phyloP scores from a whole-genome alignment of 192 early-diverging fungal species.

The Coemansia erecta region DNA sequence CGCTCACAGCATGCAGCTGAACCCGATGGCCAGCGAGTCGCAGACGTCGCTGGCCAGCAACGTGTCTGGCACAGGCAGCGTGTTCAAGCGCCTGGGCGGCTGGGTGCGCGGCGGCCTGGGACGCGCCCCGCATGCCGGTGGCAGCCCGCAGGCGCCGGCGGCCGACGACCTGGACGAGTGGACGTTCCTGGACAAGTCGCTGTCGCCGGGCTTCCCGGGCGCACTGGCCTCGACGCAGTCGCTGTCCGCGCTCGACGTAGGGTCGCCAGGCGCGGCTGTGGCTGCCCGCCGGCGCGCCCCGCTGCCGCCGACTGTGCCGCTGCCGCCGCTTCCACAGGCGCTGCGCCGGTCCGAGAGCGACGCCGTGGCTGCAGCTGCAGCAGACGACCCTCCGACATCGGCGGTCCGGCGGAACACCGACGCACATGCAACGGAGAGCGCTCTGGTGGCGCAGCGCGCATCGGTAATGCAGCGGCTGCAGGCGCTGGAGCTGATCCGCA shows the following conservation, averaged over 20 bases:
- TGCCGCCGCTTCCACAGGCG: not conserved
- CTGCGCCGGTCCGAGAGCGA: slow-evolving; percentile 3
- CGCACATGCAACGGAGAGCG: not conserved
- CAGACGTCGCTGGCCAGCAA: slow-evolving; percentile 16
- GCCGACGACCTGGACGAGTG: slow-evolving; percentile 32
- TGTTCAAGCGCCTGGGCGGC: slow-evolving; percentile 39
- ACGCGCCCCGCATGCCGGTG: not conserved
- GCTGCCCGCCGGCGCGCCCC: slow-evolving; percentile 3
- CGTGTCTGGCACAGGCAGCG: slow-evolving; percentile 1
- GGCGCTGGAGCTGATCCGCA: slow-evolving; percentile 45
- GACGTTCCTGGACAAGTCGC: slow-evolving; percentile 41
- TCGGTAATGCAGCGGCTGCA: slow-evolving; percentile 33
- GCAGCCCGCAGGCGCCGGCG: slow-evolving; percentile 2
- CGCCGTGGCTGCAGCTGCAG: not conserved
- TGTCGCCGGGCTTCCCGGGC: slow-evolving; percentile 12
- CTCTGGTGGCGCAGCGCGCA: slow-evolving; percentile 19
- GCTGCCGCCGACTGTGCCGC: not conserved
- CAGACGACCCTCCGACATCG: slow-evolving; percentile 1
- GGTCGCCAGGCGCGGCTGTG: slow-evolving; percentile 5
- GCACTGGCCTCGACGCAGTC: not conserved
- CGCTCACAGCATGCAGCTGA: slow-evolving; percentile 17
- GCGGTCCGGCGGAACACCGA: not conserved
- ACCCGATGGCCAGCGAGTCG: slow-evolving; percentile 7
- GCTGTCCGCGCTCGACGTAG: not conserved
- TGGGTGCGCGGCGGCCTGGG: slow-evolving; percentile 19